Base-by-base conservation (phyloP, 2,329 filamentous ascomycete species). In the Ascochyta rabiei region DNA sequence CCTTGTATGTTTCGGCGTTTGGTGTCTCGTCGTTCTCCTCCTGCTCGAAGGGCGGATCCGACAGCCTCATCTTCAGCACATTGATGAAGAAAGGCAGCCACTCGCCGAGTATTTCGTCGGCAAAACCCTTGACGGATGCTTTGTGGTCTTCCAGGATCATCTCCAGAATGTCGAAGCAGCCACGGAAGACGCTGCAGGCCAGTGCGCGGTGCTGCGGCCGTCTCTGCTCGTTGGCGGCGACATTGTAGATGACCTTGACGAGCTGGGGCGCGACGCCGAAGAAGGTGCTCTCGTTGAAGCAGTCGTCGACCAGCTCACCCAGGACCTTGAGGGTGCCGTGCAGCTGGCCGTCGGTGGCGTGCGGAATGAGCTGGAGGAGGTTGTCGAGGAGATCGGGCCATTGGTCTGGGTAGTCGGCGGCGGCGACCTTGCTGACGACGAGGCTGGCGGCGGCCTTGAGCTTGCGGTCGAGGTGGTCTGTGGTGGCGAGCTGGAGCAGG, bases 121-220 rank as follows among this genome's bases (percentile, higher is more conserved):
- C 92, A 73, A 99, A 99, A 1, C 82, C 83, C 75, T 91, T 95
- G 57, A 98, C 91, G 50, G 90, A 90, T 53, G 84, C 83, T 68
- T 90, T 90, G 76, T 98, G 90, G 64, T 96, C 91, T 63, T 96
- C 93, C 81, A 96, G 89, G 62, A 98, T 90, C 85, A 97, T 96
- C 77, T 98, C 92, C 79, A 99, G 85, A 52, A 95, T 90, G 72
- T 98, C 92, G 74, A 99, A 96, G 76, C 91, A 96, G 43, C 87
- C 87, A 53, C 91, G 86, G 81, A 98, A 96, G 53, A 97, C 90
- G 35, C 89, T 91, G 37, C 98, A 89, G 34, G 95, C 90, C 63
- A 98, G 81, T 26, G 92, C 91, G 57, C 95, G 86, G 54, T 96
- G 81, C 56, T 86, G 86, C 9, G 89, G 83, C 71, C 90, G 92